These are phyloP conservation scores for Phytophthora niederhauseri DNA, from an alignment of 352 stramenopile genomes.

Conservation along the genomic window DNA sequence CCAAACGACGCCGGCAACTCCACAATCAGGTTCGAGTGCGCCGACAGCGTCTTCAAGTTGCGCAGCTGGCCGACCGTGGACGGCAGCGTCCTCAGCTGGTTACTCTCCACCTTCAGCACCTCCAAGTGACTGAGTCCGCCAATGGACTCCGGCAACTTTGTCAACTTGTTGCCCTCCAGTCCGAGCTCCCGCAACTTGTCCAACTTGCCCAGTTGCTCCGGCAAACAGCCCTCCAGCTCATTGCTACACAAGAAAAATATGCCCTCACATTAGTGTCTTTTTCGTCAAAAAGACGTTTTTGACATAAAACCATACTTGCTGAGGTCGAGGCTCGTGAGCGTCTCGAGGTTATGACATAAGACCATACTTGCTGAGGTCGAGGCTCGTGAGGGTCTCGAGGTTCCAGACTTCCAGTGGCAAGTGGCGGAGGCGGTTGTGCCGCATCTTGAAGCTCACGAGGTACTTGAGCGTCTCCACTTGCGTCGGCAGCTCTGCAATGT, in stretches of 20 bases:
- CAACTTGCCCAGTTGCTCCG: constrained; percentile 54
- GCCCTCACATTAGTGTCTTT: background rate
- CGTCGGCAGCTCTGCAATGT: constrained; percentile 58
- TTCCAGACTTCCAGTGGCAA: constrained; percentile 66
- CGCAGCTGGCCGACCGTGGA: constrained; percentile 53
- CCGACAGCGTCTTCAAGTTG: constrained; percentile 61
- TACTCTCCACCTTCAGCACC: constrained; percentile 66
- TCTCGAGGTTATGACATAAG: constrained; percentile 39
- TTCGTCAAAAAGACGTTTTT: background rate
- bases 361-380: constrained; percentile 83
- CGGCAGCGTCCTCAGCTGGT: constrained; percentile 56
- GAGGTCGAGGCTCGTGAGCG: constrained; percentile 69
- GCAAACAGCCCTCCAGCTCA: constrained; percentile 50
- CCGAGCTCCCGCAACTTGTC: constrained; percentile 65
- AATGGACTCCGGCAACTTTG: constrained; percentile 57
- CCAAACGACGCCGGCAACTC: constrained; percentile 58
- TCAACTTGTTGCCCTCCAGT: constrained; percentile 73
- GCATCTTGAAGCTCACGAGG: constrained; percentile 72
- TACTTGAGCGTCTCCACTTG: constrained; percentile 56
- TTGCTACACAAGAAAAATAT: constrained; percentile 54
- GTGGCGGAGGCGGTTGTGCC: constrained; percentile 64
- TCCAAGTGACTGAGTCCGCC: constrained; percentile 54
- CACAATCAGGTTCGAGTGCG: constrained; percentile 65
- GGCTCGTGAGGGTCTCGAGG: constrained; percentile 57
- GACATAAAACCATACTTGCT: constrained; percentile 65